Evolutionary conservation across 1,139 yeast genomes (phyloP).

Genomic region (Dujonia santamariae): DNA sequence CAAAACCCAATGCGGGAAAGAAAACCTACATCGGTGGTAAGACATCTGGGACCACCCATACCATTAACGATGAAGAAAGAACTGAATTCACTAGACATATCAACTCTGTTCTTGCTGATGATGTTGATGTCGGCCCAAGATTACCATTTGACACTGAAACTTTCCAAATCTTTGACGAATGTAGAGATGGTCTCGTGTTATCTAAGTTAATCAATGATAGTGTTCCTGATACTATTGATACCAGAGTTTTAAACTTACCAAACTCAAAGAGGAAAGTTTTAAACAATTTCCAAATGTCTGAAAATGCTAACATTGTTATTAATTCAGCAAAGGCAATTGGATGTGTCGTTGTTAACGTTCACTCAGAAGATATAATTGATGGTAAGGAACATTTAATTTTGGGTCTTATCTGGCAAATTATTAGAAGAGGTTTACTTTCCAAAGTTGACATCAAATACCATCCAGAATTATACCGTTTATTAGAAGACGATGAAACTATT

Average conservation of each 20-base stretch:
- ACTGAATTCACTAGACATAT: constrained; percentile 94
- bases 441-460: constrained; percentile 95
- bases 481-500: constrained; percentile 94
- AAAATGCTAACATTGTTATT: constrained; percentile 95
- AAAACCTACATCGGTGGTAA: constrained; percentile 80
- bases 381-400: constrained; percentile 94
- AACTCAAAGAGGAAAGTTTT: constrained; percentile 70
- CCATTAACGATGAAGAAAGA: constrained; percentile 96
- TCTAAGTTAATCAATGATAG: constrained; percentile 95
- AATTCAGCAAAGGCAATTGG: constrained; percentile 99
- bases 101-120: constrained; percentile 90
- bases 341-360: constrained; percentile 96
- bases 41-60: constrained; percentile 91
- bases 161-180: constrained; percentile 94
- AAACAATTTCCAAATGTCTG: constrained; percentile 93
- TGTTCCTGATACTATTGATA: constrained; percentile 97
- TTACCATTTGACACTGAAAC: constrained; percentile 92
- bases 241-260: constrained; percentile 91
- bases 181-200: constrained; percentile 90
- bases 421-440: constrained; percentile 89
- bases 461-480: constrained; percentile 91
- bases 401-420: constrained; percentile 98
- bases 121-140: constrained; percentile 76
- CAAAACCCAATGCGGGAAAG: constrained; percentile 52
- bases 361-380: constrained; percentile 94